A percentile compares a stretch with the other conserved stretches of the same genome.
Evolutionary conservation across 2,329 filamentous ascomycete genomes (phyloP).

Genomic region (Harringtonia aguacate): DNA sequence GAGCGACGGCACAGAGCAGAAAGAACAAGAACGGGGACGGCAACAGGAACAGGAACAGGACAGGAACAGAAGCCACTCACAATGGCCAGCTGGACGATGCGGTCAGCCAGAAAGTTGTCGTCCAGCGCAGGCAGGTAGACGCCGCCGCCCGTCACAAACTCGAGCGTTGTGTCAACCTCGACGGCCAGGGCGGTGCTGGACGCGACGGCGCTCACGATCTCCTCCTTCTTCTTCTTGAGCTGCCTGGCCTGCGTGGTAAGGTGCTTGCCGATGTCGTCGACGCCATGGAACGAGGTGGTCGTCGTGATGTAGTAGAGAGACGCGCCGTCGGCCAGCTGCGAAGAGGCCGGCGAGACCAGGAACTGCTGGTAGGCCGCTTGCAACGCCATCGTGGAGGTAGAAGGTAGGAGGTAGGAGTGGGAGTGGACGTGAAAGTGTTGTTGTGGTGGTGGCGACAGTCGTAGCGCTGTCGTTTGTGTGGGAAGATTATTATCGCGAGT

Average conservation of each 20-base stretch:
- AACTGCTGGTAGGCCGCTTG: conserved; percentile 59
- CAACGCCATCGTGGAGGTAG: conserved; percentile 39
- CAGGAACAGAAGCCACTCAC: no score
- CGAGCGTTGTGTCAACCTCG: conserved; percentile 73
- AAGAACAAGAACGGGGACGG: no score
- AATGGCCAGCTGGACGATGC: conserved; percentile 66
- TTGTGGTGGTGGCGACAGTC: no score
- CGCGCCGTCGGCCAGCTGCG: conserved; percentile 53
- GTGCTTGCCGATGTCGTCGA: conserved; percentile 74
- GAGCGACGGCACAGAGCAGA: no score
- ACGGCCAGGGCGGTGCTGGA: conserved; percentile 56
- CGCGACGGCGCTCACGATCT: conserved; percentile 64
- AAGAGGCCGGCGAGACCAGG: conserved; percentile 53
- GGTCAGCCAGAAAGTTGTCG: conserved; percentile 86
- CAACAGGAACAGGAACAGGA: no score
- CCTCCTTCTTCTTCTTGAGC: conserved; percentile 75
- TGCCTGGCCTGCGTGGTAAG: conserved; percentile 58
- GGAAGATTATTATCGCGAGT: no score
- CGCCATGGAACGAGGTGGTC: conserved; percentile 59
- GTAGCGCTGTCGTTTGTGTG: no score
- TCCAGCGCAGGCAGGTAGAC: conserved; percentile 81
- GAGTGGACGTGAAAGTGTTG: not conserved
- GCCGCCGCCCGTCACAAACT: conserved; percentile 73
- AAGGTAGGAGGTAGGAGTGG: no score
- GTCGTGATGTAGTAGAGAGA: conserved; percentile 85